Base-by-base conservation (phyloP, 192 early-diverging fungal genomes). In the Paraglomus occultum region DNA sequence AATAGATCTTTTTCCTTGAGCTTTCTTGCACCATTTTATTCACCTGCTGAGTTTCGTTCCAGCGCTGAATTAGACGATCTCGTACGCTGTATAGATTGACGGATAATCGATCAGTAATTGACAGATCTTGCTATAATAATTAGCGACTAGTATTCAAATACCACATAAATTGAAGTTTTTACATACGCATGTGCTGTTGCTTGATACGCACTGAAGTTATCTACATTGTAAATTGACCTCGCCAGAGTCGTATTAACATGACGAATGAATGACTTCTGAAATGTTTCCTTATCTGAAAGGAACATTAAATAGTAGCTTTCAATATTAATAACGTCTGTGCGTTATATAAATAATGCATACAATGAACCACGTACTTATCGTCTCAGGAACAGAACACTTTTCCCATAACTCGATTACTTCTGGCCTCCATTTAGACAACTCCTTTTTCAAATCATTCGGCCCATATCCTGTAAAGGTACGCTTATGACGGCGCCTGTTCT, bases 31-130 rank as follows among this genome's bases (percentile, higher is more conserved):
- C 59, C 59, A 12, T 45, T 18, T 17, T 20, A 79, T 73, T 59
- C 62, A 79, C 80, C 55, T 94, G 92, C 76, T 98, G 94, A 40
- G 97, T 98, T 57, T 84, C 75, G 79, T 99, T 98, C 97, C 97
- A 99, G 46, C 85, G 79, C 72, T 96, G 89, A 70, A 98, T 86
- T 66, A 99, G 87, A 31, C 87, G 89, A 78, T 99, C 97, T 67
- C 95, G 95, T 71, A 94, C 90, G 60, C 87, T 90, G 53, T 48
- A 63, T 23, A 71, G n/a, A n/a, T n/a, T n/a, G n/a, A 5, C 63
- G 8, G 18, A 8, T 39, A 31, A 18, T 45, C 10, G 51, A 0
- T 18, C 6, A 23, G 40, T 17, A 53, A 10, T 8, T 45, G 51
- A 43, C 43, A 46, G 8, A 44, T 0, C 8, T 18, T n/a, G n/a